phyloP scores from a whole-genome alignment of 2,329 filamentous ascomycete genomes.

The Calonectria pseudoturangicola region DNA sequence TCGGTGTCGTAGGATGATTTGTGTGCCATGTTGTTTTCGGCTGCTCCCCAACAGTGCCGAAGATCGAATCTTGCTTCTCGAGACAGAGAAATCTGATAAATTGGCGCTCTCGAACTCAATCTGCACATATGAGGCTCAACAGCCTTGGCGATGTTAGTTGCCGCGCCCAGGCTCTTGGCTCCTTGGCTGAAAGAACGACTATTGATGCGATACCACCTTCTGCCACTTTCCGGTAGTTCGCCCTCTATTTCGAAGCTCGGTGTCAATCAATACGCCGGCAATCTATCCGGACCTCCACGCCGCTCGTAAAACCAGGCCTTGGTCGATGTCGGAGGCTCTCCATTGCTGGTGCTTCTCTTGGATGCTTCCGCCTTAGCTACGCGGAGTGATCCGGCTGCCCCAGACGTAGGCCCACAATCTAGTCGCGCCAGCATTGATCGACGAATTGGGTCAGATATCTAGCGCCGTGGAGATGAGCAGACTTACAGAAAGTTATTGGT shows the following conservation, averaged over 20 bases:
- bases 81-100: neutral
- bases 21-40: neutral
- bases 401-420: too few relatives aligned
- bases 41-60: neutral
- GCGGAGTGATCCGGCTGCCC: too few relatives aligned
- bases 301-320: neutral
- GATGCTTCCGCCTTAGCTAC: too few relatives aligned
- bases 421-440: too few relatives aligned
- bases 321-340: neutral
- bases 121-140: conserved; percentile 5
- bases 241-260: neutral
- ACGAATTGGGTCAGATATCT: neutral
- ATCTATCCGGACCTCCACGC: neutral
- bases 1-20: neutral
- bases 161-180: neutral
- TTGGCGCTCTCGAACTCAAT: neutral
- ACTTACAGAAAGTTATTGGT: neutral
- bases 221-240: neutral
- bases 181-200: neutral
- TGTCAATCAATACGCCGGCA: neutral
- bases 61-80: neutral
- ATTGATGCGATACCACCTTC: neutral
- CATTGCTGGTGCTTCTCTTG: neutral
- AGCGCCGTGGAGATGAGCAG: neutral
- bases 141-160: neutral